Percentiles rank a stretch among this genome's conserved stretches.
Conservation (phyloP, 495 filamentous ascomycete species). For the Lepraria neglecta region DNA sequence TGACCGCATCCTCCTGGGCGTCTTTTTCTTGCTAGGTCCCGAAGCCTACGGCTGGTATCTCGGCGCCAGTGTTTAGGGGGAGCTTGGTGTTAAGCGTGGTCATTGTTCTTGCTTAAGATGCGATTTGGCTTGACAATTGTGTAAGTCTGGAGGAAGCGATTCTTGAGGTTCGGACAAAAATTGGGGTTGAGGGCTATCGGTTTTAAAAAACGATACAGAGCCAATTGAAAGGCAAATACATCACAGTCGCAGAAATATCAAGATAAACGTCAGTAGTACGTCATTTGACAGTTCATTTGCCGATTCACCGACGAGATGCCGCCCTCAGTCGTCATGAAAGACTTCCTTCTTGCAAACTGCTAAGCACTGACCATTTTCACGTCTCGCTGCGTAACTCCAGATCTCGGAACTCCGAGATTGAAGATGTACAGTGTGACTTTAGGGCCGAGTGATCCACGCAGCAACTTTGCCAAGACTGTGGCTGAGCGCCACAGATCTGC, state of each 20-base stretch:
- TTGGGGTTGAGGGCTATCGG: neutral
- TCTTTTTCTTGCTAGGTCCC: conserved; percentile 46
- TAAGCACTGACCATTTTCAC: neutral
- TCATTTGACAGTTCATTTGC: conserved; percentile 2
- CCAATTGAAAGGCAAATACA: neutral
- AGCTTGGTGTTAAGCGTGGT: conserved; percentile 35
- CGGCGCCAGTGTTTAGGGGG: conserved; percentile 46
- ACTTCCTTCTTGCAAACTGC: neutral
- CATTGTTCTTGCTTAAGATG: conserved; percentile 24
- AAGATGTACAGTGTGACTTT: neutral
- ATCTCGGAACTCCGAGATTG: too few relatives aligned
- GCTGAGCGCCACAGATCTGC: conserved; percentile 12
- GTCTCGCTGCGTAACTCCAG: neutral
- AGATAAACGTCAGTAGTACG: conserved; percentile 3
- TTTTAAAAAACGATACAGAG: neutral
- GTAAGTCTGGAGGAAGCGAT: conserved; percentile 19
- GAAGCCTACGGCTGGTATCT: conserved; percentile 37
- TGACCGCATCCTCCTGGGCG: conserved; percentile 42
- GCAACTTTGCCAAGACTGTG: conserved; percentile 10
- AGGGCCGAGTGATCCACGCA: neutral
- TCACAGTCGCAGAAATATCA: too few relatives aligned
- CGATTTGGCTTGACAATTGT: conserved; percentile 22
- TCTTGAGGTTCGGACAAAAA: conserved; percentile 16
- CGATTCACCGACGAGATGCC: neutral
- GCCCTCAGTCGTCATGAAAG: neutral